Base-by-base conservation (phyloP, 805 yeast species). In the Starmera dryadoides region DNA sequence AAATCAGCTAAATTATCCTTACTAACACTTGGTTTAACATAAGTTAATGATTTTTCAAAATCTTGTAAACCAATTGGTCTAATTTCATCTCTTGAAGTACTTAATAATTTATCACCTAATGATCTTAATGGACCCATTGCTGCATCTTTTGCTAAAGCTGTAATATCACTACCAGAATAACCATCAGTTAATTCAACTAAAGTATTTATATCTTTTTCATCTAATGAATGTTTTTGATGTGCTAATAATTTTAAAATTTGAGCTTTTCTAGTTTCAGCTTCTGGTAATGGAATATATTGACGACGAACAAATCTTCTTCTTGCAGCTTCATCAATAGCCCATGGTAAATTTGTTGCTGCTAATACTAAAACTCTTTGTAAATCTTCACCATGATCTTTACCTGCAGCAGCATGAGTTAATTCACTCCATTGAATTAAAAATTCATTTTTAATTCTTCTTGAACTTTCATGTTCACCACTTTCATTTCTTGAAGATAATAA, bases 251-350 rank as follows among this genome's bases (percentile, higher is more conserved):
- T 85, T 38, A 60, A 58, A 18, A 91, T 64, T 55, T 93, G 98
- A 8, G 77, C 77, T 34, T 69, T 60, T 41, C 98, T 68, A 0
- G 97, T 88, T 47, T 82, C 89, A 18, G 68, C 72, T 54, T 89
- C 98, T 0, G 98, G 98, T 39, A 91, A 66, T 6, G 98, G 98
- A 42, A 91, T 93, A 62, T 91, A 91, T 54, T 87, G 94, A 40
- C 98, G 68, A 47, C 95, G 75, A 8, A 88, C 95, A 60, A 91
- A 91, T 48, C 98, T 72, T 56, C 98, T 73, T 50, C 98, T 69
- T 0, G 98, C 98, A 4, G 98, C 98, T 54, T 91, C 98, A 60
- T 91, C 98, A 43, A 86, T 88, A 3, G 87, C 85, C 98, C 98
- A 91, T 0, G 98, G 98, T 48, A 93, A 62, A 58, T 91, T 91